Conservation (phyloP, 202 grass and related monocot species). For the Hordeum pubiflorum region DNA sequence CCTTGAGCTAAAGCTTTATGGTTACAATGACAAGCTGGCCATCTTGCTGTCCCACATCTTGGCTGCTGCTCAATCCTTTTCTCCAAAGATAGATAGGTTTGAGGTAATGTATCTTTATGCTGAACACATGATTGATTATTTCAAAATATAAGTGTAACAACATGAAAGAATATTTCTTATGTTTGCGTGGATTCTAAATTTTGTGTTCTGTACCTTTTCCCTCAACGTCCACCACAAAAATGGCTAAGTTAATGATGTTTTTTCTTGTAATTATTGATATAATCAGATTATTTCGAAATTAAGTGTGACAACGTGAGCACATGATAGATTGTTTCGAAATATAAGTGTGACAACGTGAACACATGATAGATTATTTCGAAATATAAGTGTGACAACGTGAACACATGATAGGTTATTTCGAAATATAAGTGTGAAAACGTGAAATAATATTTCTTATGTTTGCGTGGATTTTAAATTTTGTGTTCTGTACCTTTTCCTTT, state of each 20-base stretch:
- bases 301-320: no score
- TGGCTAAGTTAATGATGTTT: not conserved
- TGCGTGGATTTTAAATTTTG: constrained; percentile 1
- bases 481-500: not conserved
- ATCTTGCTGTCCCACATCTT: constrained; percentile 75
- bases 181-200: not conserved
- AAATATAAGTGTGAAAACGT: not conserved
- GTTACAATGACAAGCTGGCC: constrained; percentile 86
- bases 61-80: constrained; percentile 50
- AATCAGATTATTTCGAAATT: not conserved
- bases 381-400: not conserved
- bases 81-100: constrained; percentile 69
- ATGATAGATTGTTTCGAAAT: not conserved
- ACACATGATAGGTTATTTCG: not conserved
- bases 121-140: constrained; percentile 8
- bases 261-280: not conserved
- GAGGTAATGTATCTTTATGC: constrained; percentile 51
- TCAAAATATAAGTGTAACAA: not conserved
- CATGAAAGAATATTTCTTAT: not conserved
- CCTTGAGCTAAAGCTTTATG: constrained; percentile 79
- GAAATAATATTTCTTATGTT: not conserved
- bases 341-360: not conserved
- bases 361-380: constrained; percentile 1
- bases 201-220: constrained; percentile 1
- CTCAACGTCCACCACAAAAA: not conserved